Evolutionary conservation across 1,139 yeast species (phyloP).

Genomic region (Yamadazyma kanchanaburiensis): DNA sequence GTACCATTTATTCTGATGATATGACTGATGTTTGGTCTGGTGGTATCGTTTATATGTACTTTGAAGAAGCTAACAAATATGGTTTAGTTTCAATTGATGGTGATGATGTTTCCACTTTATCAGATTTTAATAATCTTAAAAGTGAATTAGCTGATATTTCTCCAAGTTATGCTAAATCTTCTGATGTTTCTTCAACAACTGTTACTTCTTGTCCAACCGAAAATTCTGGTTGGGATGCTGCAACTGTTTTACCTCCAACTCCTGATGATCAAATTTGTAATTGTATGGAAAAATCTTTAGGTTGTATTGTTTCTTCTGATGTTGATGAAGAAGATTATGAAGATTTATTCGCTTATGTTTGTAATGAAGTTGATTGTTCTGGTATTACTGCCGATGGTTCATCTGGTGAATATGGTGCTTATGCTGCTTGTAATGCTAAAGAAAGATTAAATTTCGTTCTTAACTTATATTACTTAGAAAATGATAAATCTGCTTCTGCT

Average conservation of each 20-base stretch:
- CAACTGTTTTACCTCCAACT: constrained; percentile 42
- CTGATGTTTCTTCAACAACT: constrained; percentile 21
- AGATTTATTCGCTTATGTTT: constrained; percentile 30
- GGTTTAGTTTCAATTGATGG: constrained; percentile 64
- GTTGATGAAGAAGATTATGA: constrained; percentile 32
- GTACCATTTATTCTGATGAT: constrained; percentile 38
- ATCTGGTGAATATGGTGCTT: constrained; percentile 38
- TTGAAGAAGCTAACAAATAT: constrained; percentile 74
- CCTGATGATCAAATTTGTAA: constrained; percentile 39
- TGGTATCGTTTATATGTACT: constrained; percentile 87
- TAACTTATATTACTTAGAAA: constrained; percentile 35
- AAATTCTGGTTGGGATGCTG: constrained; percentile 37
- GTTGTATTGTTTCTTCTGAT: constrained; percentile 32
- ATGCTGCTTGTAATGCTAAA: constrained; percentile 37
- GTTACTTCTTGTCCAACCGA: constrained; percentile 36
- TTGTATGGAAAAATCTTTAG: constrained; percentile 32
- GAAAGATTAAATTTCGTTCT: constrained; percentile 39
- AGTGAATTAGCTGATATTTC: constrained; percentile 55
- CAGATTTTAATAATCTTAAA: constrained; percentile 45
- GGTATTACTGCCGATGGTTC: constrained; percentile 36
- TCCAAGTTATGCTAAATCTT: constrained; percentile 31
- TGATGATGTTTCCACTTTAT: constrained; percentile 34
- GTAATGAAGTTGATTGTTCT: constrained; percentile 34
- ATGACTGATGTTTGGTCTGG: constrained; percentile 81
- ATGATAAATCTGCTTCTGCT: constrained; percentile 26